Evolutionary conservation across 2,329 filamentous ascomycete species (phyloP), one percentile per base, ranked within the genome.

Genomic region (Aspergillus spinulosporus): DNA sequence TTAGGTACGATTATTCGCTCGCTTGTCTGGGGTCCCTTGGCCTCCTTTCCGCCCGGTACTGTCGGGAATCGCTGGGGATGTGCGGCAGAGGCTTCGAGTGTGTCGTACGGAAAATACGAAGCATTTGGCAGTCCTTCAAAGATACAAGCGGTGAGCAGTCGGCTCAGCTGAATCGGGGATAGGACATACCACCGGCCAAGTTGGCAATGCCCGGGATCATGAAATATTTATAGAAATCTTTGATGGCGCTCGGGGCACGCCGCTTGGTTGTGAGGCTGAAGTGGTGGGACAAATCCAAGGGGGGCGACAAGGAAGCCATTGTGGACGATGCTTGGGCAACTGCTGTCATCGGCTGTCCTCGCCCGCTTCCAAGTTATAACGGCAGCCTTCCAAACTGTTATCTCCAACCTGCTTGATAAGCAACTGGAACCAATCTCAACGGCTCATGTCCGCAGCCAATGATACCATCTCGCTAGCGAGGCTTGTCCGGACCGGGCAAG

Each of bases 151-250:
- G 54, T 15, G 42, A 54, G 47, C 5, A 52, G 29, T 36, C 29
- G 40, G 21, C 8, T 9, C 45, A 12, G 21, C 37, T 12, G 21
- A 14, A 12, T 11, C 5, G 34, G n/a, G 4, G 7, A 2, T 42
- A 21, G 34, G 7, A 39, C 64, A 47, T 70, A 82, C 84, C 84
- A 66, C 84, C 84, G 8, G 84, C 84, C 37, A 86, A 70, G 65
- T 87, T 85, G 12, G 79, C 82, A 63, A 86, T 84, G 36, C 82
- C 82, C 0, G 84, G 84, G 51, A 85, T 84, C 8, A 65, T 60
- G 65, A 94, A 94, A 75, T 90, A 96, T 74, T 90, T 91, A 80
- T 96, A 96, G 72, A 92, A 90, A 37, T 81, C 69, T 78, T 96
- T 96, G 71, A 96, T 82, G 43, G 78, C 78, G 68, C 86, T 94